These are phyloP conservation scores for Nicotiana otophora DNA, from an alignment of 257 asterid genomes.

Conservation along the genomic window DNA sequence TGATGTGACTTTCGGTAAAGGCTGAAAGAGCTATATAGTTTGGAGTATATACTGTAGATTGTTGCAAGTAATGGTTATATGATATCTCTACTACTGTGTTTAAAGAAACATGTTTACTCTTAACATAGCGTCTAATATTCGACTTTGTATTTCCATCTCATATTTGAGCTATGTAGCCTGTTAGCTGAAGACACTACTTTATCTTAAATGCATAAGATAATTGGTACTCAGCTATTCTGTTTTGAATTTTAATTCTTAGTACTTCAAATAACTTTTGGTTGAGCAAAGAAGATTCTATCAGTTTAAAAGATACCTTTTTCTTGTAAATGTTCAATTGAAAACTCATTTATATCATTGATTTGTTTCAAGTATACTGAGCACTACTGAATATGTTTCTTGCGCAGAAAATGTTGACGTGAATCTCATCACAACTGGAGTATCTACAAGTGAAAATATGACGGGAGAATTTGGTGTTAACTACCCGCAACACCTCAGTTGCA, in stretches of 20 bases:
- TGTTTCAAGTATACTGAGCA: neutral
- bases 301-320: neutral
- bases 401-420: slow-evolving; percentile 97
- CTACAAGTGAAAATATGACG: slow-evolving; percentile 96
- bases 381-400: neutral
- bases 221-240: too few relatives aligned
- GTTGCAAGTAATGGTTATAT: too few relatives aligned
- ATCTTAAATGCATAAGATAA: too few relatives aligned
- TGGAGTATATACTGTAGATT: too few relatives aligned
- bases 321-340: neutral
- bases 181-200: too few relatives aligned
- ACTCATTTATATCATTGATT: neutral
- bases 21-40: too few relatives aligned
- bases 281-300: neutral
- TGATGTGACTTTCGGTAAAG: too few relatives aligned
- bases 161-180: too few relatives aligned
- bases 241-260: neutral
- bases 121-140: too few relatives aligned
- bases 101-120: too few relatives aligned
- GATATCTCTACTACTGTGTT: too few relatives aligned
- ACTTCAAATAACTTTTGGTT: neutral
- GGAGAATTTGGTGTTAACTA: slow-evolving; percentile 64
- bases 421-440: slow-evolving; percentile 94
- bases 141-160: too few relatives aligned
- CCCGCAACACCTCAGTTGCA: slow-evolving; percentile 32